These are phyloP conservation scores for Scenedesmus sp. DNA, from an alignment of 163 green algal species.

Conservation along the genomic window DNA sequence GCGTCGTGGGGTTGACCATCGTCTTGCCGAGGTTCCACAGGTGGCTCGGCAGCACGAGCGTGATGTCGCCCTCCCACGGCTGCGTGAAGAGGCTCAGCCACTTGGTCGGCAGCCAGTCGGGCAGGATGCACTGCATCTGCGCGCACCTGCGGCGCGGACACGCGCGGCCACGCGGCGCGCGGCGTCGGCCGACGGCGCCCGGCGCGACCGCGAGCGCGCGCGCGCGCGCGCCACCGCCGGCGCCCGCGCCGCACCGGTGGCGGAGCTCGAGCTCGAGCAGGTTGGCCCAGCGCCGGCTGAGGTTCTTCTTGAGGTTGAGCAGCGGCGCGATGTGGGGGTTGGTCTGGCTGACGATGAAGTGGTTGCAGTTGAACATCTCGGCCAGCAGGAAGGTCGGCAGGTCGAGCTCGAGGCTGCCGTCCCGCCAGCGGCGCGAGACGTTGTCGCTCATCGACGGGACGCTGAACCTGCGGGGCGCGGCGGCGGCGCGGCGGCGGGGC, in stretches of 20 bases:
- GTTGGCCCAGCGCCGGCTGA: conserved; percentile 78
- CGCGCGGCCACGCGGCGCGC: too few species aligned
- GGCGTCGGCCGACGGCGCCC: too few species aligned
- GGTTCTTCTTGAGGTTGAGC: conserved; percentile 87
- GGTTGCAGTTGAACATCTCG: conserved; percentile 99
- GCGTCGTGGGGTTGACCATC: conserved; percentile 87
- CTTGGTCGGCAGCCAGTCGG: conserved; percentile 67
- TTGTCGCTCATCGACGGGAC: conserved; percentile 45
- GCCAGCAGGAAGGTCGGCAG: conserved; percentile 79
- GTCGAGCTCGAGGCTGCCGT: conserved; percentile 96
- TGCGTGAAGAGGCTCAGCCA: conserved; percentile 87
- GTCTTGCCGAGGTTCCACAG: conserved; percentile 82
- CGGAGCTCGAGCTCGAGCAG: conserved; percentile 93
- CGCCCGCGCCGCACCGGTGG: conserved; percentile 74
- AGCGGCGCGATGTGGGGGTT: conserved; percentile 97
- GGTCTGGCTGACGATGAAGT: conserved; percentile 96
- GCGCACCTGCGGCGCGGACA: conserved; percentile 64
- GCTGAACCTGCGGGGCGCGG: conserved; percentile 24
- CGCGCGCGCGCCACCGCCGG: neutral
- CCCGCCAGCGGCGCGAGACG: conserved; percentile 82
- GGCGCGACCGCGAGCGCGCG: neutral
- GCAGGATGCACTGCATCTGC: conserved; percentile 87
- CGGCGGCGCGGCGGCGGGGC: too few species aligned
- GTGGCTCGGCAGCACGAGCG: conserved; percentile 88
- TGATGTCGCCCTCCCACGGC: conserved; percentile 99